These are phyloP conservation scores for Rhizodiscina lignyota DNA, from an alignment of 495 filamentous ascomycete genomes.

Conservation along the genomic window DNA sequence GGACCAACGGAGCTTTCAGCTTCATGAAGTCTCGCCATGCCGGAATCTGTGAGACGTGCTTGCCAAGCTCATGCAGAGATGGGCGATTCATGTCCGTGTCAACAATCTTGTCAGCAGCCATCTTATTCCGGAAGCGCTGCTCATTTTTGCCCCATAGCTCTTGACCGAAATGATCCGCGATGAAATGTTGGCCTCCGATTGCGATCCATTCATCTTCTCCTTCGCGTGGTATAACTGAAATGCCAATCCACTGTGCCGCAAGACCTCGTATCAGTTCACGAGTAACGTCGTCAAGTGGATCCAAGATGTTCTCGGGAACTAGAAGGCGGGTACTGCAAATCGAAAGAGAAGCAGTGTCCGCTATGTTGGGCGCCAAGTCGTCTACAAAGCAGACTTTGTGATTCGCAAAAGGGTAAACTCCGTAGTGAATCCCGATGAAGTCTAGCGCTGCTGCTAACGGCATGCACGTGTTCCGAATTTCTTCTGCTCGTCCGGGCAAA, in stretches of 20 bases:
- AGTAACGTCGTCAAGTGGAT: conserved; percentile 62
- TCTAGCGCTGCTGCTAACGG: conserved; percentile 41
- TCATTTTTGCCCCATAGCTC: conserved; percentile 86
- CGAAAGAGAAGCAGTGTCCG: conserved; percentile 63
- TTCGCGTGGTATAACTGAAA: conserved; percentile 68
- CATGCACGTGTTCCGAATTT: conserved; percentile 71
- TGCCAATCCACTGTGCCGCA: conserved; percentile 86
- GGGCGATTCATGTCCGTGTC: conserved; percentile 70
- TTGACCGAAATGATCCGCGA: conserved; percentile 82
- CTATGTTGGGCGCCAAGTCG: conserved; percentile 55
- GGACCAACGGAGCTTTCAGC: conserved; percentile 77
- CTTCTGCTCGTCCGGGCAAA: conserved; percentile 61
- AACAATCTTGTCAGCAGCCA: conserved; percentile 61
- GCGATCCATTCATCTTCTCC: conserved; percentile 81
- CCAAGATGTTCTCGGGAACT: conserved; percentile 65
- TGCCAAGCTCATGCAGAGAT: conserved; percentile 64
- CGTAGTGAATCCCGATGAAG: conserved; percentile 32
- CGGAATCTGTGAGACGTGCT: conserved; percentile 59
- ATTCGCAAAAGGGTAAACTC: conserved; percentile 68
- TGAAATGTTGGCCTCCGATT: conserved; percentile 79
- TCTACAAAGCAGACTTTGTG: conserved; percentile 93
- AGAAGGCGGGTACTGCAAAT: conserved; percentile 78
- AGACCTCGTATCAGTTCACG: conserved; percentile 64
- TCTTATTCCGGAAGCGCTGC: conserved; percentile 80
- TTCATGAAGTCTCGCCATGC: conserved; percentile 77